These are phyloP conservation scores for Planoprotostelium fungivorum DNA, from an alignment of 78 protist species.

Conservation along the genomic window DNA sequence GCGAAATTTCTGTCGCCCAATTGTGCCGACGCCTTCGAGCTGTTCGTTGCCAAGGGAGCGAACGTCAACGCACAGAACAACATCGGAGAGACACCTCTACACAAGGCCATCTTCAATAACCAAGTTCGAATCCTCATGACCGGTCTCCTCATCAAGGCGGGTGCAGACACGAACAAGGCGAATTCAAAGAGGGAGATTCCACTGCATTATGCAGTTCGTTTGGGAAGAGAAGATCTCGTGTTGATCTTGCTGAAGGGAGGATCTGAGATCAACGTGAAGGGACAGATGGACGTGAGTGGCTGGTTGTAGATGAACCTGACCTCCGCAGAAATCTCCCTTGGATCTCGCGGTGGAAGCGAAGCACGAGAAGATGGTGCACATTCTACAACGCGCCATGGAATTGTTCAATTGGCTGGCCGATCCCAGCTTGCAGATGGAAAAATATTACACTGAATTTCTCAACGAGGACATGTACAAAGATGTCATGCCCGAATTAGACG, in stretches of 20 bases:
- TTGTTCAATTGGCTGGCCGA: slow-evolving; percentile 45
- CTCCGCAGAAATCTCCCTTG: slow-evolving; percentile 16
- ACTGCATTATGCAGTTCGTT: slow-evolving; percentile 60
- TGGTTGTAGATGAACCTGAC: too few species aligned
- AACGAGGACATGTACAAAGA: slow-evolving; percentile 55
- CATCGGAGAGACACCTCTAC: slow-evolving; percentile 72
- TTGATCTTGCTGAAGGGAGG: slow-evolving; percentile 53
- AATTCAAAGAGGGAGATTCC: slow-evolving; percentile 42
- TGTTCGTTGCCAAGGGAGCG: slow-evolving; percentile 45
- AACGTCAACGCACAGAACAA: slow-evolving; percentile 45
- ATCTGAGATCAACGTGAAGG: slow-evolving; percentile 36
- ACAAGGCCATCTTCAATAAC: slow-evolving; percentile 62
- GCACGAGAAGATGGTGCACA: slow-evolving; percentile 25
- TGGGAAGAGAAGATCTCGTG: slow-evolving; percentile 66
- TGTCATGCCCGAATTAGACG: slow-evolving; percentile 33
- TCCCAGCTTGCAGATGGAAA: slow-evolving; percentile 18
- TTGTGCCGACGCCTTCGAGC: slow-evolving; percentile 42
- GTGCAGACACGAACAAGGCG: slow-evolving; percentile 46
- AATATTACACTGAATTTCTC: slow-evolving; percentile 26
- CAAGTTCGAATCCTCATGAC: slow-evolving; percentile 50
- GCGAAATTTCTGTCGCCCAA: slow-evolving; percentile 47
- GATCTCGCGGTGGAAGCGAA: slow-evolving; percentile 40
- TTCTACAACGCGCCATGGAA: slow-evolving; percentile 34
- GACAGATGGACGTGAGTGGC: slow-evolving; percentile 6
- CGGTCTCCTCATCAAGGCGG: slow-evolving; percentile 20